A percentile compares a stretch with the other conserved stretches of the same genome.
Evolutionary conservation across 768 basidiomycete genomes (phyloP).

Genomic region (Clavaria fumosa): DNA sequence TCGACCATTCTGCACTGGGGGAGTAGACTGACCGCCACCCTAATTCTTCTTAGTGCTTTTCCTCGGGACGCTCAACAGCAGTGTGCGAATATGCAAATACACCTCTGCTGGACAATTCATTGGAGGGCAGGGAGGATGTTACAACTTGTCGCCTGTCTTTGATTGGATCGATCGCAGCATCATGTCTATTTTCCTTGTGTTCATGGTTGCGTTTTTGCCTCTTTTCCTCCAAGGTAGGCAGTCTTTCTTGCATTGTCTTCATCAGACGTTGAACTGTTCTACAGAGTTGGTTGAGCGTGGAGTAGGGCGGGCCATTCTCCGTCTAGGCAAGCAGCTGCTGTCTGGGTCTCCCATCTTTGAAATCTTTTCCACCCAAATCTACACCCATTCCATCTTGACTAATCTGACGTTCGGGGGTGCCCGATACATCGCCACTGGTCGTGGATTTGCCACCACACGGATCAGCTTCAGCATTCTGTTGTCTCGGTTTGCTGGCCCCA

Average conservation of each 20-base stretch:
- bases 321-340: constrained; percentile 85
- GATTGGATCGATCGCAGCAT: constrained; percentile 94
- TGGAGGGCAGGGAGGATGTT: constrained; percentile 75
- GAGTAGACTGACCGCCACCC: constrained; percentile 9
- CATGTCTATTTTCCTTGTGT: constrained; percentile 96
- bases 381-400: constrained; percentile 92
- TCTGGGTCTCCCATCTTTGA: constrained; percentile 95
- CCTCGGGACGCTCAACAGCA: constrained; percentile 81
- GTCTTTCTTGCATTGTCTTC: not conserved
- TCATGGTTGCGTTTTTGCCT: constrained; percentile 92
- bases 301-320: constrained; percentile 79
- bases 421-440: constrained; percentile 95
- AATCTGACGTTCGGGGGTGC: constrained; percentile 97
- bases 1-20: constrained; percentile 1
- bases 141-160: constrained; percentile 87
- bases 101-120: constrained; percentile 54
- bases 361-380: constrained; percentile 96
- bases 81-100: constrained; percentile 70
- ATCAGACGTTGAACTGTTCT: constrained; percentile 7
- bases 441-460: constrained; percentile 94
- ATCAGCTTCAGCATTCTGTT: constrained; percentile 92
- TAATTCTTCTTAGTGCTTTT: constrained; percentile 69
- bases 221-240: constrained; percentile 85
- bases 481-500: constrained; percentile 96
- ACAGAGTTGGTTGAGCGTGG: constrained; percentile 92